Evolutionary conservation across 768 basidiomycete genomes (phyloP), one percentile per base, ranked within the genome.

Genomic region (Lentinula sp.): DNA sequence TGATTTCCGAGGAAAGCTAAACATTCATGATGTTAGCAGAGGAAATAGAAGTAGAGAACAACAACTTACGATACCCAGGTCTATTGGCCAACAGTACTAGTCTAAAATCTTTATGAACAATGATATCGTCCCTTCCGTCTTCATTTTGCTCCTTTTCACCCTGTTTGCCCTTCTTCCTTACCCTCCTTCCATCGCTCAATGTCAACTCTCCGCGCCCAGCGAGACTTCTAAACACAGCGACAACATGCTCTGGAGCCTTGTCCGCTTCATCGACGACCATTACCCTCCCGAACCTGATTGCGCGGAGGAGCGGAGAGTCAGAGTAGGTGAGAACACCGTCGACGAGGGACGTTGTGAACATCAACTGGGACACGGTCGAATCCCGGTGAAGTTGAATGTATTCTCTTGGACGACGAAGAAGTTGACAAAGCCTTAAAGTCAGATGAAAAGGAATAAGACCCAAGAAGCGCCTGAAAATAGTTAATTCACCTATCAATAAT

Each of bases 221-320:
- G 28, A 88, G 78, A 68, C 85, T 86, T 33, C 85, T 77, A 79
- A 88, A 87, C 55, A 88, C 81, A 6, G 86, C 85, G 20, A 87
- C 85, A 55, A 88, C 86, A 62, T 88, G 85, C 66, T 88, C 86
- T 7, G 86, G 85, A 7, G 86, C 86, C 70, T 88, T 88, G 71
- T 88, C 86, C 4, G 85, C 86, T 66, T 88, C 86, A 67, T 88
- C 86, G 52, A 87, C 81, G 66, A 88, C 81, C 62, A 88, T 85
- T n/a, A 85, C 75, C 8, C 86, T 82, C 0, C 86, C 86, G 63
- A 75, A 76, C 16, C 72, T 78, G 59, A 87, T 84, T 1, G 85
- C 86, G 23, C 85, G 81, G 8, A 88, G 78, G 32, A 88, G 79
- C 33, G 86, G 86, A 3, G 86, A 88, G 66, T 87, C 85, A 1